Evolutionary conservation across 2,329 filamentous ascomycete species (phyloP).

Genomic region (Aspergillus oerlinghausenensis): DNA sequence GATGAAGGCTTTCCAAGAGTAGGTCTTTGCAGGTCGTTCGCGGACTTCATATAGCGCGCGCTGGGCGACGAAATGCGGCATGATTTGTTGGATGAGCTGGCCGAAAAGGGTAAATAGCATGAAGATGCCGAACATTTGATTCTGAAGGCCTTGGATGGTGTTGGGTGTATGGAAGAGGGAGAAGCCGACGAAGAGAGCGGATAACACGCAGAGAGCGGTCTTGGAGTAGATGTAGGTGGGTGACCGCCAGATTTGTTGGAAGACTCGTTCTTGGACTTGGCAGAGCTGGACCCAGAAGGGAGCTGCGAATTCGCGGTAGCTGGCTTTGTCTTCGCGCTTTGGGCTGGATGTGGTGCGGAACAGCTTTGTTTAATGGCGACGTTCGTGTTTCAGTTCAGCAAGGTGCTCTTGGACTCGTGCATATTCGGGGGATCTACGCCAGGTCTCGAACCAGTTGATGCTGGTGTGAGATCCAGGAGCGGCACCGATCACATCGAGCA

Average conservation of each 20-base stretch:
- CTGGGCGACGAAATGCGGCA: conserved; percentile 53
- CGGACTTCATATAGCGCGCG: conserved; percentile 53
- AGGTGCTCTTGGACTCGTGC: conserved; percentile 42
- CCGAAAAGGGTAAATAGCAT: conserved; percentile 74
- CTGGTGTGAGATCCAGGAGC: conserved; percentile 56
- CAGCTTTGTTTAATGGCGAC: neutral
- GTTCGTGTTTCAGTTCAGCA: conserved; percentile 56
- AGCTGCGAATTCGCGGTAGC: conserved; percentile 71
- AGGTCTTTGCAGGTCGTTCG: conserved; percentile 59
- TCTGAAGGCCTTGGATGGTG: conserved; percentile 73
- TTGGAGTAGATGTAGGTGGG: conserved; percentile 84
- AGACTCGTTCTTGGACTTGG: conserved; percentile 65
- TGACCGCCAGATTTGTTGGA: conserved; percentile 84
- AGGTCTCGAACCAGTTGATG: conserved; percentile 49
- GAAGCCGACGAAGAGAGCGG: conserved; percentile 72
- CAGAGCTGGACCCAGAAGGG: conserved; percentile 62
- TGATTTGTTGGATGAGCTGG: conserved; percentile 45
- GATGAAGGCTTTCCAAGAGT: conserved; percentile 67
- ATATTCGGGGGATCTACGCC: conserved; percentile 55
- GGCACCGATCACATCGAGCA: conserved; percentile 53
- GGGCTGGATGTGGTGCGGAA: conserved; percentile 29
- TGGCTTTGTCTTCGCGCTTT: conserved; percentile 30
- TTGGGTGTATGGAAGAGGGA: conserved; percentile 69
- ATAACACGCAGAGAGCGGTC: conserved; percentile 58
- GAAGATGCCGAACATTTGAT: conserved; percentile 83